Evolutionary conservation across 1,284 basidiomycete species (phyloP).

Genomic region (Cryptococcus sp.): DNA sequence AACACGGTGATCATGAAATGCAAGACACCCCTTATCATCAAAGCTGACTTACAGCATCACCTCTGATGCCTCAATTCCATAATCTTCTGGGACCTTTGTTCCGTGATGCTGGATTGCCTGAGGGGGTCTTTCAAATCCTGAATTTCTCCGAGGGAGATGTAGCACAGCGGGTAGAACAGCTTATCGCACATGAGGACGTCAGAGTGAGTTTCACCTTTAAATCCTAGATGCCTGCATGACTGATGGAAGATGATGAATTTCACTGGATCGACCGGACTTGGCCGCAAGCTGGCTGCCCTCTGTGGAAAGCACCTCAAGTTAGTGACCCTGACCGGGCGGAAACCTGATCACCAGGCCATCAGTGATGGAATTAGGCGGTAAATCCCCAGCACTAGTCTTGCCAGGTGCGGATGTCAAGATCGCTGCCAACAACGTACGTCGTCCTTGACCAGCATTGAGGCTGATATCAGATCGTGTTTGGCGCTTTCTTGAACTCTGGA

Average conservation of each 20-base stretch:
- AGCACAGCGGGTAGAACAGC: conserved; percentile 52
- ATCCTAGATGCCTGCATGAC: neutral
- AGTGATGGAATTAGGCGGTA: conserved; percentile 51
- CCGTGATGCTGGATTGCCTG: conserved; percentile 57
- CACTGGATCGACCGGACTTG: conserved; percentile 51
- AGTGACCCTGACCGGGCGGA: no score
- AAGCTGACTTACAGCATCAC: conserved; percentile 19
- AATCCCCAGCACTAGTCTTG: conserved; percentile 53
- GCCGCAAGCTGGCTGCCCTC: conserved; percentile 39
- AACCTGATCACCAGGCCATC: conserved; percentile 19
- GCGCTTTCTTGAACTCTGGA: conserved; percentile 60
- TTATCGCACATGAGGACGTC: conserved; percentile 58
- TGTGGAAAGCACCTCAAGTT: conserved; percentile 50
- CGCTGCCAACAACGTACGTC: conserved; percentile 51
- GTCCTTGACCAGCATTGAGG: conserved; percentile 13
- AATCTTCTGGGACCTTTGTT: conserved; percentile 24
- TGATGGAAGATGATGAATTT: conserved; percentile 45
- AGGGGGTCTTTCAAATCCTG: conserved; percentile 59
- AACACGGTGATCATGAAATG: conserved; percentile 34
- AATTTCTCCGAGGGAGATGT: conserved; percentile 54
- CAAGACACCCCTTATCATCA: conserved; percentile 3
- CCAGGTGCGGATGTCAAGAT: conserved; percentile 60
- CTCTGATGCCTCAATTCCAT: conserved; percentile 23
- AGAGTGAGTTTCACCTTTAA: conserved; percentile 29
- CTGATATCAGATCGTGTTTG: conserved; percentile 53